Base-by-base conservation (phyloP, 495 filamentous ascomycete species). In the Cryomyces minteri region DNA sequence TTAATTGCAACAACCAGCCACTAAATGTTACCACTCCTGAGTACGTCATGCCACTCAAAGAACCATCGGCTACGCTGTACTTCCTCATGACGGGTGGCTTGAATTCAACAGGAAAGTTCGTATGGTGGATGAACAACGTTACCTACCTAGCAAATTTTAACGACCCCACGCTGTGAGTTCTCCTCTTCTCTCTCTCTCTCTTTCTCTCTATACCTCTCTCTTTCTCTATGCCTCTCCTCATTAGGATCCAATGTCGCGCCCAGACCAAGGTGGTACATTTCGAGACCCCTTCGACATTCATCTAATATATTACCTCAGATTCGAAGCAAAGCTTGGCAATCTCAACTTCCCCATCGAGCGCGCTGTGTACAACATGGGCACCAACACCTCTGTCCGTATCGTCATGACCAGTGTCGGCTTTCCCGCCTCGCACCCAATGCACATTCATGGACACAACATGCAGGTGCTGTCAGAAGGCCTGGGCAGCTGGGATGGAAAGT, bases 131-230 rank as follows among this genome's bases (percentile, higher is more conserved):
- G 46, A 73, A 79, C 58, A 66, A 64, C 38, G 58, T 58, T 0
- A 64, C 70, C 5, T 75, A 72, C 60, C 58, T 69, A 4, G 71
- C 64, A 5, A 61, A 83, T 51, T 82, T 76, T 62, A 79, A 80
- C 50, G 44, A 67, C 12, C 74, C 77, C 0, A n/a, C n/a, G n/a
- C n/a, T n/a, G n/a, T n/a, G n/a, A n/a, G n/a, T n/a, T n/a, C n/a
- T n/a, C n/a, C n/a, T n/a, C n/a, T n/a, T n/a, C n/a, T n/a, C n/a
- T n/a, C n/a, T n/a, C n/a, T n/a, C n/a, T n/a, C n/a, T n/a, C n/a
- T n/a, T n/a, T n/a, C n/a, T n/a, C n/a, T n/a, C n/a, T n/a, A n/a
- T n/a, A n/a, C n/a, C n/a, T n/a, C n/a, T n/a, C n/a, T n/a, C n/a
- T n/a, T n/a, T n/a, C n/a, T n/a, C n/a, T n/a, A n/a, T n/a, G n/a